A percentile compares a stretch with the other conserved stretches of the same genome.
phyloP scores from a whole-genome alignment of 306 rosid species.

The Hippophae rhamnoides region DNA sequence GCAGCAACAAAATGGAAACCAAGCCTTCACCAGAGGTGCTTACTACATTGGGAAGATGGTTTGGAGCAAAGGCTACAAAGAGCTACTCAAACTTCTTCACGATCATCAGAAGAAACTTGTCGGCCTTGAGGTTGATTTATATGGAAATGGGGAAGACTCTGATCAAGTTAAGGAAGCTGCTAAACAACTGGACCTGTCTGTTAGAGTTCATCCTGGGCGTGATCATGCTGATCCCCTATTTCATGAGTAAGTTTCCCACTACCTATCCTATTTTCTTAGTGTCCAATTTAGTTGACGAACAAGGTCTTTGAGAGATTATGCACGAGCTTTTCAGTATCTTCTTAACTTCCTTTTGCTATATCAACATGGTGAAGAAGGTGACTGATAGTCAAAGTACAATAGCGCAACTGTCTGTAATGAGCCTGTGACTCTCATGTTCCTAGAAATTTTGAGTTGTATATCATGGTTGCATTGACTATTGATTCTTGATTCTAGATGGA shows the following conservation, averaged over 20 bases:
- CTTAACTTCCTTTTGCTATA: too few relatives aligned
- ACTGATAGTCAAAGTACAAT: too few relatives aligned
- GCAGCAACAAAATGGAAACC: slow-evolving; percentile 49
- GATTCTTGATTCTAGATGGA: too few relatives aligned
- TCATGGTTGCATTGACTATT: too few relatives aligned
- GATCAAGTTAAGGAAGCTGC: slow-evolving; percentile 60
- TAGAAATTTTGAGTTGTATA: too few relatives aligned
- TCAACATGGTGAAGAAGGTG: too few relatives aligned
- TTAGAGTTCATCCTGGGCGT: slow-evolving; percentile 68
- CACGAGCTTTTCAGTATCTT: too few relatives aligned
- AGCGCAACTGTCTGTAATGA: too few relatives aligned
- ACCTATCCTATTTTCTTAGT: slow-evolving; percentile 2
- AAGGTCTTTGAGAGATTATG: too few relatives aligned
- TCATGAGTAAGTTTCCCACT: slow-evolving; percentile 60
- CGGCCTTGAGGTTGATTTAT: slow-evolving; percentile 74
- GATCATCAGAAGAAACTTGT: slow-evolving; percentile 56
- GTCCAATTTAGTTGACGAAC: background rate
- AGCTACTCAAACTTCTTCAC: slow-evolving; percentile 61
- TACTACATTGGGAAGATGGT: slow-evolving; percentile 96
- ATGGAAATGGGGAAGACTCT: slow-evolving; percentile 91
- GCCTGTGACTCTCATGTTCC: slow-evolving; percentile 8
- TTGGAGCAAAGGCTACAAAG: slow-evolving; percentile 95
- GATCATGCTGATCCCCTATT: slow-evolving; percentile 80
- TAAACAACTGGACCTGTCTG: slow-evolving; percentile 43
- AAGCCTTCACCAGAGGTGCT: slow-evolving; percentile 65